Percentiles rank a stretch among this genome's conserved stretches.
Evolutionary conservation across 768 basidiomycete genomes (phyloP).

Genomic region (Boletus reticulatus): DNA sequence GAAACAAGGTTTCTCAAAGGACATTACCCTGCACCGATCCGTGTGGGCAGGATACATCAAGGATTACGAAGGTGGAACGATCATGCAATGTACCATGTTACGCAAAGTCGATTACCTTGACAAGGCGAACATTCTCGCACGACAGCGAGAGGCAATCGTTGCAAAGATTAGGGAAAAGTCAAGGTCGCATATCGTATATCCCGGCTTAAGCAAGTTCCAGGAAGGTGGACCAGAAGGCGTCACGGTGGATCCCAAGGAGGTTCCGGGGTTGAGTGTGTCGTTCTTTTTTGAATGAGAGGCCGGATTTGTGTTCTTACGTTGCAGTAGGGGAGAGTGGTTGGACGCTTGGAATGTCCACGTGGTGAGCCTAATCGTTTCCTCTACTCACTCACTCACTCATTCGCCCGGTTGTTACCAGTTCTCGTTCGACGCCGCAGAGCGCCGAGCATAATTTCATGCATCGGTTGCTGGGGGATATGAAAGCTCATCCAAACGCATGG

Average conservation of each 20-base stretch:
- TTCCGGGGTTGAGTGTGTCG: slow-evolving; percentile 81
- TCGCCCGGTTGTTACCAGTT: slow-evolving; percentile 11
- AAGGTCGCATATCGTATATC: slow-evolving; percentile 80
- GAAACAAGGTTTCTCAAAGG: slow-evolving; percentile 98
- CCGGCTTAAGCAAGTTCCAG: slow-evolving; percentile 76
- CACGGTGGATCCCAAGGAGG: slow-evolving; percentile 65
- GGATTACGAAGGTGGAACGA: slow-evolving; percentile 98
- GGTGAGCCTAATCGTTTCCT: slow-evolving; percentile 42
- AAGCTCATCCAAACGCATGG: slow-evolving; percentile 80
- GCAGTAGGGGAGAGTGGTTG: slow-evolving; percentile 83
- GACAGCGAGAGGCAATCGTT: slow-evolving; percentile 88
- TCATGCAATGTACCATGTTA: slow-evolving; percentile 99
- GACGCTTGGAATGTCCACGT: slow-evolving; percentile 77
- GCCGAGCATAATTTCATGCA: slow-evolving; percentile 69
- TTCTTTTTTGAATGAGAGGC: neutral
- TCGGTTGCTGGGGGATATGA: slow-evolving; percentile 73
- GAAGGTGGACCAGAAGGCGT: slow-evolving; percentile 51
- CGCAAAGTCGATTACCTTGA: slow-evolving; percentile 87
- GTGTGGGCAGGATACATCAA: slow-evolving; percentile 99
- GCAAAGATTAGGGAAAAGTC: slow-evolving; percentile 85
- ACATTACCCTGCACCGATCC: slow-evolving; percentile 87
- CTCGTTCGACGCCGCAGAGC: slow-evolving; percentile 47
- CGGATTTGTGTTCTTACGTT: slow-evolving; percentile 8
- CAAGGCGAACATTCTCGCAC: slow-evolving; percentile 68
- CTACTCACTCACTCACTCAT: slow-evolving; percentile 1